These are phyloP conservation scores for Euphorbia lathyris DNA, from an alignment of 345 rosid species.

Conservation along the genomic window DNA sequence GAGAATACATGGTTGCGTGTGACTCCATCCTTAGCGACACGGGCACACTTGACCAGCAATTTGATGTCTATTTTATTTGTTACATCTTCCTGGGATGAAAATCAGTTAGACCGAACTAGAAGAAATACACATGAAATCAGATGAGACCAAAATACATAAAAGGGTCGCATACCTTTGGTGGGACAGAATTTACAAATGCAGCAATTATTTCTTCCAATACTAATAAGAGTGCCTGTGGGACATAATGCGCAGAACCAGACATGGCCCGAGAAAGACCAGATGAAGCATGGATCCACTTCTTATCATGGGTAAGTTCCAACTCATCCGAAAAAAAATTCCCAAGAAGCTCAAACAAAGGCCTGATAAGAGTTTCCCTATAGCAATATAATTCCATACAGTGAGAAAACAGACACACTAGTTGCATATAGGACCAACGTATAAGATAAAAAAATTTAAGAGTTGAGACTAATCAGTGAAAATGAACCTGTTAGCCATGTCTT, in stretches of 20 bases:
- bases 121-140: slow-evolving; percentile 5
- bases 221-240: slow-evolving; percentile 62
- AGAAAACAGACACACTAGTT: slow-evolving; percentile 3
- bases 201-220: slow-evolving; percentile 64
- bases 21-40: slow-evolving; percentile 49
- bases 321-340: slow-evolving; percentile 46
- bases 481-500: slow-evolving; percentile 72
- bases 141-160: slow-evolving; percentile 9
- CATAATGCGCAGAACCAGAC: slow-evolving; percentile 33
- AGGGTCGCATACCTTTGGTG: slow-evolving; percentile 50
- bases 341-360: slow-evolving; percentile 74
- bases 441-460: slow-evolving; percentile 7
- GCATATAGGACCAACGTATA: slow-evolving; percentile 17
- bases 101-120: slow-evolving; percentile 10
- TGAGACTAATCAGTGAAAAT: slow-evolving; percentile 16
- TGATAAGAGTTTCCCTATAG: slow-evolving; percentile 64
- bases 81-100: slow-evolving; percentile 51
- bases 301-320: slow-evolving; percentile 39
- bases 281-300: slow-evolving; percentile 37
- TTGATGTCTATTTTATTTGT: slow-evolving; percentile 42
- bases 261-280: slow-evolving; percentile 36
- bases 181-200: slow-evolving; percentile 31
- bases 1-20: slow-evolving; percentile 63
- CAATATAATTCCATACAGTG: slow-evolving; percentile 6
- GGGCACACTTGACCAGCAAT: slow-evolving; percentile 69